These are phyloP conservation scores for Mycena epipterygia DNA, from an alignment of 768 basidiomycete species.

Conservation along the genomic window DNA sequence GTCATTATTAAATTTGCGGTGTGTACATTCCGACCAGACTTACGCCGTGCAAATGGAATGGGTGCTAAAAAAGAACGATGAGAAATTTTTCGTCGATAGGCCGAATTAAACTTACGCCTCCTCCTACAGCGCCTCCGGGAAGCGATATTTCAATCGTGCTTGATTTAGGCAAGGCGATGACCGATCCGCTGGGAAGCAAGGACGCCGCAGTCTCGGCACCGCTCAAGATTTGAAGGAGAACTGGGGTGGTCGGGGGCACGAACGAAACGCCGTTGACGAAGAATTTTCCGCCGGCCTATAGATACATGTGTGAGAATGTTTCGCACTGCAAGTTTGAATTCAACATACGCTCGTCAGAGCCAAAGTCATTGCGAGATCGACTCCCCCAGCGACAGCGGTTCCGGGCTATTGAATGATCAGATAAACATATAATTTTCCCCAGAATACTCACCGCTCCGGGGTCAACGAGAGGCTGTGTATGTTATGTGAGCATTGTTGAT, in stretches of 20 bases:
- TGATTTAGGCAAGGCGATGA: constrained; percentile 62
- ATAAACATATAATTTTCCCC: too few relatives aligned
- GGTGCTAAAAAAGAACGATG: constrained; percentile 43
- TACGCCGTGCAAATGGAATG: constrained; percentile 56
- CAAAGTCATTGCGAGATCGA: too few relatives aligned
- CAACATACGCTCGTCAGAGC: too few relatives aligned
- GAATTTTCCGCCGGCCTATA: constrained; percentile 31
- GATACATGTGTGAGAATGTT: neutral
- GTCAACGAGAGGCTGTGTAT: too few relatives aligned
- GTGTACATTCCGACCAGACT: neutral
- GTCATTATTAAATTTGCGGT: neutral
- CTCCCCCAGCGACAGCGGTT: too few relatives aligned
- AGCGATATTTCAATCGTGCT: constrained; percentile 52
- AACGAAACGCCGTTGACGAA: constrained; percentile 49
- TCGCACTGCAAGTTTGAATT: too few relatives aligned
- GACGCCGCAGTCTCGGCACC: constrained; percentile 61
- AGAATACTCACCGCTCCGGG: too few relatives aligned
- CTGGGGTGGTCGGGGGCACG: constrained; percentile 55
- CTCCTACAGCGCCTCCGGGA: constrained; percentile 48
- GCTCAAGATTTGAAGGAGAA: constrained; percentile 67
- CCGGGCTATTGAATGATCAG: too few relatives aligned
- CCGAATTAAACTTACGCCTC: constrained; percentile 36
- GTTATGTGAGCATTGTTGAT: too few relatives aligned
- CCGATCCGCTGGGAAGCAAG: constrained; percentile 62
- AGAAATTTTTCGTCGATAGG: neutral